phyloP scores from a whole-genome alignment of 169 alveolate genomes.

The Miamiensis avidus region DNA sequence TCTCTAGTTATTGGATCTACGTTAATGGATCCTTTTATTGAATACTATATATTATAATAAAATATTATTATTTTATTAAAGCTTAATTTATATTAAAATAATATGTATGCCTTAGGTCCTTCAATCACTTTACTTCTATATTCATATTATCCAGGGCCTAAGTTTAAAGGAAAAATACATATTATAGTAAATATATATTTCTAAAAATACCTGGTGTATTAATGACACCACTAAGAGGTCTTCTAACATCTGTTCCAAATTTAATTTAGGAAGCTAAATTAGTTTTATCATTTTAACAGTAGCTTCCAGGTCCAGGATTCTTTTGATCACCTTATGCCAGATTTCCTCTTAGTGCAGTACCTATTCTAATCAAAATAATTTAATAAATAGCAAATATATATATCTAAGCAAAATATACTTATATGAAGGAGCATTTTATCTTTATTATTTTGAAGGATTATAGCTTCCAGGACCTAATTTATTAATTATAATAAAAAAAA shows the following conservation, averaged over 20 bases:
- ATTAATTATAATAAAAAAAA: too few relatives aligned
- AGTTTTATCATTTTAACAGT: neutral
- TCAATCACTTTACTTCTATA: neutral
- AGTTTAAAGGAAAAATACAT: too few relatives aligned
- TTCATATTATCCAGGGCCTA: neutral
- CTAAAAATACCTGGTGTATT: neutral
- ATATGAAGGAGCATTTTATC: neutral
- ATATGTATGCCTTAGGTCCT: neutral
- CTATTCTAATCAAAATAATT: neutral
- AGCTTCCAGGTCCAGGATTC: neutral
- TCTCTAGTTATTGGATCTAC: neutral
- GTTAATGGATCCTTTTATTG: neutral
- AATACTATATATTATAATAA: neutral
- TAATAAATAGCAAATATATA: too few relatives aligned
- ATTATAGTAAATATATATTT: too few relatives aligned
- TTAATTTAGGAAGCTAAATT: neutral
- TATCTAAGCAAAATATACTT: neutral
- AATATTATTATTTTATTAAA: too few relatives aligned
- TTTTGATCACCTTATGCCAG: neutral
- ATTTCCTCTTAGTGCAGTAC: neutral
- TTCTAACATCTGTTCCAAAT: neutral
- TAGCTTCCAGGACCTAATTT: neutral
- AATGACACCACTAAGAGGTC: neutral
- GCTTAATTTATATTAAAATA: too few relatives aligned
- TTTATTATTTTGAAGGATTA: neutral